Evolutionary conservation across 345 rosid species (phyloP), one percentile per base, ranked within the genome.

Genomic region (Eutrema heterophyllum): DNA sequence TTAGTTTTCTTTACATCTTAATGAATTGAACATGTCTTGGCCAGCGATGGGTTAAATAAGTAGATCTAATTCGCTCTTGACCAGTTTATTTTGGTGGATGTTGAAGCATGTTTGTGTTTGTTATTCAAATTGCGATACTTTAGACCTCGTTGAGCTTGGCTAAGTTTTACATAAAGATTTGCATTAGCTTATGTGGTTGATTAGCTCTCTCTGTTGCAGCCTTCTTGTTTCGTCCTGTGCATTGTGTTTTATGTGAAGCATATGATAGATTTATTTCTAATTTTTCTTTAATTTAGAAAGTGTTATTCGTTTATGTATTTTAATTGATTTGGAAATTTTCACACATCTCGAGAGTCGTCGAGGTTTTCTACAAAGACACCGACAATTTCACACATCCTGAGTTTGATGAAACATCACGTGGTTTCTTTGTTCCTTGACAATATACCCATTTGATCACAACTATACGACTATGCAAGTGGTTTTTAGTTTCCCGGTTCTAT

Each of bases 291-390:
- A 36, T n/a, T n/a, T n/a, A n/a, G n/a, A n/a, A n/a, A n/a, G n/a
- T n/a, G n/a, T n/a, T n/a, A n/a, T n/a, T n/a, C n/a, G n/a, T n/a
- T n/a, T n/a, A n/a, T n/a, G n/a, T n/a, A n/a, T n/a, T n/a, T n/a
- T n/a, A n/a, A n/a, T n/a, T n/a, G n/a, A n/a, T n/a, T n/a, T n/a
- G n/a, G n/a, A n/a, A n/a, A n/a, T n/a, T n/a, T n/a, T n/a, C n/a
- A n/a, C n/a, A n/a, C n/a, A n/a, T 74, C n/a, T 54, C 70, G 15
- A 74, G 72, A 41, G 67, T 46, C 35, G 5, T 39, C 1, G 72
- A 74, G 14, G 72, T 74, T 44, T 56, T 43, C 52, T 74, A 73
- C 66, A 56, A 55, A 6, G 3, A 65, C 11, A 3, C 26, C 32
- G 78, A 65, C 26, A n/a, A 8, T 2, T 61, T 26, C 54, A 63